Evolutionary conservation across 495 filamentous ascomycete species (phyloP), one percentile per base, ranked within the genome.

Genomic region (Filosporella fistucella): DNA sequence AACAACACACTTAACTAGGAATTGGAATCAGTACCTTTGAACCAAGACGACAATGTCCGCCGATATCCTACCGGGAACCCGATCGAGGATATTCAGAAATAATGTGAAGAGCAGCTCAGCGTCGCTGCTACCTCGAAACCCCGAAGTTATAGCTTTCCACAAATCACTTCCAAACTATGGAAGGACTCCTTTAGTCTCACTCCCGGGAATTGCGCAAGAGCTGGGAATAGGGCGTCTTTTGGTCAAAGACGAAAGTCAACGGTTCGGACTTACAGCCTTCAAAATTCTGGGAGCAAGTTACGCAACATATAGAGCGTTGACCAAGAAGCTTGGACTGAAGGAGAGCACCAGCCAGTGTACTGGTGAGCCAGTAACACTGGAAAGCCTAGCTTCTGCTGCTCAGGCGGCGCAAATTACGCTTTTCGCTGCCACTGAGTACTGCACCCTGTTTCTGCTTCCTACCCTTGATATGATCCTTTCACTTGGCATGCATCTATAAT

Each of bases 271-370:
- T 1, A 82, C 85, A 0, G 73, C 84, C 0, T 89, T 88, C 72
- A 90, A 90, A 60, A 81, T 86, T 30, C 74, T 88, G 0, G 86
- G 85, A 8, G 85, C 86, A 0, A 83, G 81, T n/a, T 91, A 82
- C 84, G 82, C 75, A 0, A 68, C 72, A 36, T 81, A 77, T 52
- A 73, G 74, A 28, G 77, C 80, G 5, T 43, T 88, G 58, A 63
- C 1, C 49, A 61, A 0, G 49, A 65, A 4, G 58, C 78, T 13
- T 60, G 54, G 4, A 35, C 6, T 6, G 4, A 16, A 35, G 18
- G 33, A 35, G 18, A n/a, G 28, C 28, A n/a, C 28, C 28, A 8
- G 8, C 28, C 28, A n/a, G 28, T 8, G n/a, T n/a, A 8, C 8
- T n/a, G 28, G n/a, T 30, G 28, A 8, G n/a, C 28, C n/a, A n/a